phyloP scores from a whole-genome alignment of 2,329 filamentous ascomycete genomes.

The Pseudogymnoascus sp. region DNA sequence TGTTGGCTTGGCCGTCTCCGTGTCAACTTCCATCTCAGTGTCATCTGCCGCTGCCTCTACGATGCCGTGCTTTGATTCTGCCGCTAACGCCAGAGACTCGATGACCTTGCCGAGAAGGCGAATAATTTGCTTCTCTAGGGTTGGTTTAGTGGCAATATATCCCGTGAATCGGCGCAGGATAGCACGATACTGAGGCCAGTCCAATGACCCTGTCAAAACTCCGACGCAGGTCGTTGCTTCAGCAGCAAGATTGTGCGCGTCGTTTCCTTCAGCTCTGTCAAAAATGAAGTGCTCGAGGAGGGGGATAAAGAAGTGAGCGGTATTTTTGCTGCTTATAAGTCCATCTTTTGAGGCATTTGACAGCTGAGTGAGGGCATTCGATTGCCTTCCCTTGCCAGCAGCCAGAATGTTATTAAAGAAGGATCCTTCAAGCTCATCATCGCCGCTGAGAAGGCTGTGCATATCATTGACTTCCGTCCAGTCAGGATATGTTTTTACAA shows the following conservation, averaged over 20 bases:
- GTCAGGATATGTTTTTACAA: slow-evolving; percentile 62
- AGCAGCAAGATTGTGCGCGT: slow-evolving; percentile 79
- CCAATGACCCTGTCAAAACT: slow-evolving; percentile 64
- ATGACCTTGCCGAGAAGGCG: slow-evolving; percentile 74
- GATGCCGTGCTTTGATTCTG: slow-evolving; percentile 29
- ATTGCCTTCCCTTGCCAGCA: slow-evolving; percentile 77
- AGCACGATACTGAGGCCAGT: slow-evolving; percentile 86
- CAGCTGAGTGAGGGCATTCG: slow-evolving; percentile 74
- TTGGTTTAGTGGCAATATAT: slow-evolving; percentile 72
- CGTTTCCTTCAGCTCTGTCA: slow-evolving; percentile 61
- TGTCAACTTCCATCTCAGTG: slow-evolving; percentile 37
- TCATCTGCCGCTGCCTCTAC: slow-evolving; percentile 26
- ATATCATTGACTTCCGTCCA: slow-evolving; percentile 72
- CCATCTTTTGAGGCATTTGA: slow-evolving; percentile 58
- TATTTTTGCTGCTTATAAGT: slow-evolving; percentile 66
- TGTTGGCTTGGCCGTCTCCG: slow-evolving; percentile 21
- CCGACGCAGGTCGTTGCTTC: slow-evolving; percentile 80
- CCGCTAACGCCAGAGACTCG: slow-evolving; percentile 61
- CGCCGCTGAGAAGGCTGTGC: slow-evolving; percentile 57
- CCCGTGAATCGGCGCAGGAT: slow-evolving; percentile 77
- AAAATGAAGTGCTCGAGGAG: slow-evolving; percentile 93
- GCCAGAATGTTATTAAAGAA: slow-evolving; percentile 93
- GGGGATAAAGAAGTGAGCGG: slow-evolving; percentile 82
- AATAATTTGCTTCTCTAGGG: slow-evolving; percentile 79
- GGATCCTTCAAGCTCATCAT: slow-evolving; percentile 53